Evolutionary conservation across 2,329 filamentous ascomycete genomes (phyloP).

Genomic region (Diplocarpon rosae): DNA sequence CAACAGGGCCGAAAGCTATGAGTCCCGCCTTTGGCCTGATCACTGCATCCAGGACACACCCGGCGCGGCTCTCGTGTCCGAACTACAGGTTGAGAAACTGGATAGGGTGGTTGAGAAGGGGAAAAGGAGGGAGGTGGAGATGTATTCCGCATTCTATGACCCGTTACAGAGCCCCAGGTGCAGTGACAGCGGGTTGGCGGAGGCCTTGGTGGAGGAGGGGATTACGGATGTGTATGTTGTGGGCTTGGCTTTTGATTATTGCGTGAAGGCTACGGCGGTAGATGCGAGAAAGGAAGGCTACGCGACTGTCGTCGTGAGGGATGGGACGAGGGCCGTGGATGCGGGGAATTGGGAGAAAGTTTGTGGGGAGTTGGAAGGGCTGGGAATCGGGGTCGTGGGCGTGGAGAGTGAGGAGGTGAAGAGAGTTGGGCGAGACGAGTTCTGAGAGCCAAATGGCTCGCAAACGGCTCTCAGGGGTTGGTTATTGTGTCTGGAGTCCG

Average conservation of each 20-base stretch:
- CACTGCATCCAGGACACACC: conserved; percentile 72
- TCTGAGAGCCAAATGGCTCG: background rate
- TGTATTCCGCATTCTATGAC: conserved; percentile 88
- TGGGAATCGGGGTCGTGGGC: conserved; percentile 53
- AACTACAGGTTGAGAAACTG: conserved; percentile 51
- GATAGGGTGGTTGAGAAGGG: conserved; percentile 70
- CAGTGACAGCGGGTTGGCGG: conserved; percentile 51
- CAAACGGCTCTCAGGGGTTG: no score
- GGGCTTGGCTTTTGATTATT: conserved; percentile 82
- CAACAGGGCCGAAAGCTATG: conserved; percentile 51
- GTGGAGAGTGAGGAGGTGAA: conserved; percentile 45
- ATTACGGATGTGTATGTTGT: conserved; percentile 78
- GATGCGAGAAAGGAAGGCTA: conserved; percentile 72
- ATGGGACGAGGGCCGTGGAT: conserved; percentile 67
- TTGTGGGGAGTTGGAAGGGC: conserved; percentile 40
- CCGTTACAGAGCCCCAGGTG: conserved; percentile 55
- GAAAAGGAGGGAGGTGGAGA: conserved; percentile 62
- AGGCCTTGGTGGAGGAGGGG: conserved; percentile 40
- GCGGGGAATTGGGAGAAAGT: conserved; percentile 42
- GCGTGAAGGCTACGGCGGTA: conserved; percentile 70
- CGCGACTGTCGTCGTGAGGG: conserved; percentile 61
- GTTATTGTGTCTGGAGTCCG: no score
- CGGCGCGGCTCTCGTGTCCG: conserved; percentile 64
- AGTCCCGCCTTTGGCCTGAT: conserved; percentile 70
- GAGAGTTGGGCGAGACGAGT: conserved; percentile 32